Percentiles rank a stretch among this genome's conserved stretches.
Conservation (phyloP, 1,139 yeast species). For the Suhomyces panamericanus region DNA sequence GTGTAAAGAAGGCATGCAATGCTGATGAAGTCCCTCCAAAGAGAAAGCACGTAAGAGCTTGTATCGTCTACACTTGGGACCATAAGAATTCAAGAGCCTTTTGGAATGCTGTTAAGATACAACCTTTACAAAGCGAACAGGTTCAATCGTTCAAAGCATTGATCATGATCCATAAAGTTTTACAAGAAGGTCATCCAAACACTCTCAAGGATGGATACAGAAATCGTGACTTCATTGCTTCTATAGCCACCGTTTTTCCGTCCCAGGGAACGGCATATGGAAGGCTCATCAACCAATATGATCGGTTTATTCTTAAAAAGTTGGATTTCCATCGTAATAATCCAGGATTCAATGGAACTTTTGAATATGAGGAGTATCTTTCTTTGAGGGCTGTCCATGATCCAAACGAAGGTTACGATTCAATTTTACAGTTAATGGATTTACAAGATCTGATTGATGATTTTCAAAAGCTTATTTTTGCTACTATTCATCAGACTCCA, state of each 20-base stretch:
- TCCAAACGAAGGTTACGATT: slow-evolving; percentile 94
- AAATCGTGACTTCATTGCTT: slow-evolving; percentile 51
- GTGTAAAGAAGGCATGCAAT: slow-evolving; percentile 85
- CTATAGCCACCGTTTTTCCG: slow-evolving; percentile 45
- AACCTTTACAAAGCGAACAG: slow-evolving; percentile 80
- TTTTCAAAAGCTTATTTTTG: slow-evolving; percentile 74
- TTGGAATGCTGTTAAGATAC: slow-evolving; percentile 80
- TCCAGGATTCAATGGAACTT: slow-evolving; percentile 90
- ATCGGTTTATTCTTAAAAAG: slow-evolving; percentile 66
- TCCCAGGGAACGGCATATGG: slow-evolving; percentile 58
- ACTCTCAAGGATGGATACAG: slow-evolving; percentile 80
- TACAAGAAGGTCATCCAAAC: slow-evolving; percentile 94
- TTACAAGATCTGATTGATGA: slow-evolving; percentile 84
- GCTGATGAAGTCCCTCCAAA: slow-evolving; percentile 91
- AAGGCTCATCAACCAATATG: slow-evolving; percentile 76
- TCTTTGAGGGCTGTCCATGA: slow-evolving; percentile 86
- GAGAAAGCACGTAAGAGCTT: slow-evolving; percentile 90
- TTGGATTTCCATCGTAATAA: slow-evolving; percentile 82
- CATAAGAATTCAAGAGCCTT: slow-evolving; percentile 83
- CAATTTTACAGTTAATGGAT: slow-evolving; percentile 81
- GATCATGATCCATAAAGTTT: slow-evolving; percentile 85
- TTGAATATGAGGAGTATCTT: slow-evolving; percentile 93
- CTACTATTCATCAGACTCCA: slow-evolving; percentile 64
- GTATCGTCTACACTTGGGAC: slow-evolving; percentile 96
- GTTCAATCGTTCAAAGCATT: slow-evolving; percentile 86